Conservation (phyloP, 208 protist species). For the Trypanosoma boissoni region DNA sequence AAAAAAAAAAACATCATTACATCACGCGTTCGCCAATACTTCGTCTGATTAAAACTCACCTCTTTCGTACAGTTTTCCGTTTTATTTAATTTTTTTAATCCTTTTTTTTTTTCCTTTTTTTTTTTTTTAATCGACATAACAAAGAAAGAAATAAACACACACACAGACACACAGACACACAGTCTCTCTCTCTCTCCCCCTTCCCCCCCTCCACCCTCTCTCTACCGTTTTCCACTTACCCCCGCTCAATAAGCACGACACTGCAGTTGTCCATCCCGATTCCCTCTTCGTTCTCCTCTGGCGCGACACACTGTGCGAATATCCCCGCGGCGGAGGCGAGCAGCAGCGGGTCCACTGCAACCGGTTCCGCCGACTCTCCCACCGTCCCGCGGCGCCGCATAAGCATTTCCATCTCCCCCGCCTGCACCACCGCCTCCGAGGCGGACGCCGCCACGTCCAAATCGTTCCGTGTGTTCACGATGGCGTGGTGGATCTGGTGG, state of each 20-base stretch:
- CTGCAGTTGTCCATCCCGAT: slow-evolving; percentile 79
- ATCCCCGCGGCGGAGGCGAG: slow-evolving; percentile 62
- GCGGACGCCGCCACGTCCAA: slow-evolving; percentile 51
- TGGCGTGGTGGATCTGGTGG: slow-evolving; percentile 72
- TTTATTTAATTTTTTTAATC: too few species aligned
- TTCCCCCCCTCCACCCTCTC: background rate
- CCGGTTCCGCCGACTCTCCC: slow-evolving; percentile 1
- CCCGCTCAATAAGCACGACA: slow-evolving; percentile 65
- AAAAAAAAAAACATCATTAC: background rate
- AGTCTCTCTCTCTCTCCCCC: background rate
- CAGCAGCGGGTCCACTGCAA: slow-evolving; percentile 43
- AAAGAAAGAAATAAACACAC: background rate
- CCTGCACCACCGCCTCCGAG: slow-evolving; percentile 44
- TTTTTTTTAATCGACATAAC: slow-evolving; percentile 1
- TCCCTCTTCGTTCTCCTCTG: slow-evolving; percentile 68
- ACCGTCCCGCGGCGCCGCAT: background rate
- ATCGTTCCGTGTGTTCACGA: slow-evolving; percentile 68
- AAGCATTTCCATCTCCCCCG: slow-evolving; percentile 30
- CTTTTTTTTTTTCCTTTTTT: slow-evolving; percentile 15
- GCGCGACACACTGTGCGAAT: slow-evolving; percentile 74
- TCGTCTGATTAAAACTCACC: too few species aligned
- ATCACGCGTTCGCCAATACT: too few species aligned
- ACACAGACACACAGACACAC: too few species aligned
- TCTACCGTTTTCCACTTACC: slow-evolving; percentile 13
- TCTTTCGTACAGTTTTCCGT: too few species aligned